A percentile compares a stretch with the other conserved stretches of the same genome.
Conservation (phyloP, 192 early-diverging fungal genomes). For the Cetraspora pellucida region DNA sequence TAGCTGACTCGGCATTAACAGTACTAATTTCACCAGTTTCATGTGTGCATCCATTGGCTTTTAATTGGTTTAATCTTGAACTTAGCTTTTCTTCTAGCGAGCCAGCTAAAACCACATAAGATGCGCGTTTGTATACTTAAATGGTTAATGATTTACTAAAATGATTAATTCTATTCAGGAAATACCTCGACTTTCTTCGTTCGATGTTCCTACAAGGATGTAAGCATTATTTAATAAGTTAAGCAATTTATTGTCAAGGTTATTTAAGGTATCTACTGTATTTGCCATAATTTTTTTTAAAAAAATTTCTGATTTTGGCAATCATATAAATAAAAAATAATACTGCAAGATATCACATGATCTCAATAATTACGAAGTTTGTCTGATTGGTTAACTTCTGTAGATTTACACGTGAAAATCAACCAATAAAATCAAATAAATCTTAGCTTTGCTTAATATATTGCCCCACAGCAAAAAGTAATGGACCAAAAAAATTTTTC, state of each 20-base stretch:
- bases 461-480: no score
- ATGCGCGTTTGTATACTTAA: neutral
- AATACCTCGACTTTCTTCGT: neutral
- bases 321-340: no score
- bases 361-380: no score
- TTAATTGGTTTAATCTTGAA: neutral
- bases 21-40: neutral
- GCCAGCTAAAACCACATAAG: neutral
- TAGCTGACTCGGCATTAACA: no score
- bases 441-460: no score
- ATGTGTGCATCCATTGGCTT: neutral
- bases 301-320: no score
- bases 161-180: neutral
- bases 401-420: no score
- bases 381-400: no score
- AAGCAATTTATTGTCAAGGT: conserved; percentile 7
- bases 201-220: neutral
- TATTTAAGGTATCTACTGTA: neutral
- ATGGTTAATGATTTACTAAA: neutral
- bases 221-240: conserved; percentile 6
- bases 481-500: no score
- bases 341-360: no score
- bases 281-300: no score
- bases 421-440: no score
- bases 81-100: neutral